These are phyloP conservation scores for Penicillium italicum DNA, from an alignment of 2,329 filamentous ascomycete genomes.

Conservation along the genomic window DNA sequence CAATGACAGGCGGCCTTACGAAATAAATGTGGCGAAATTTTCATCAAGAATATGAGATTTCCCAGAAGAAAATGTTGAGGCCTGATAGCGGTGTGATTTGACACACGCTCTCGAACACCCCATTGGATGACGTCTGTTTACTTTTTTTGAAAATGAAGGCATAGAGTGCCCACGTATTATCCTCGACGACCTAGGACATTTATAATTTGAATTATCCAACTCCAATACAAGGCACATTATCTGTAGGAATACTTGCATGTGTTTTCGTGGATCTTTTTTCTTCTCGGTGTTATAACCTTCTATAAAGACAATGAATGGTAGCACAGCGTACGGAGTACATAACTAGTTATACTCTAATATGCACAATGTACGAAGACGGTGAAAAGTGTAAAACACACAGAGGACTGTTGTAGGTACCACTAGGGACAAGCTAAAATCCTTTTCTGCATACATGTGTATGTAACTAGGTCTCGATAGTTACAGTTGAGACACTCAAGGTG, in stretches of 20 bases:
- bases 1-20: too few species aligned
- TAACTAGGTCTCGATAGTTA: not conserved
- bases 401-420: not conserved
- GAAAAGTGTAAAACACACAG: not conserved
- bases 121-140: not conserved
- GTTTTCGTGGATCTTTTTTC: not conserved
- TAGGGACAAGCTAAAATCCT: not conserved
- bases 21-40: too few species aligned
- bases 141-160: too few species aligned
- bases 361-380: not conserved
- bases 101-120: too few species aligned
- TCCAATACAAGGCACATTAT: not conserved
- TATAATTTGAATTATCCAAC: not conserved
- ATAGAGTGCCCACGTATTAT: too few species aligned
- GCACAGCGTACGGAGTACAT: not conserved
- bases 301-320: not conserved
- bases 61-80: too few species aligned
- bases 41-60: too few species aligned
- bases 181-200: not conserved
- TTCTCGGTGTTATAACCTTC: not conserved
- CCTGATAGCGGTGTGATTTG: too few species aligned
- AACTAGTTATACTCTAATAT: not conserved
- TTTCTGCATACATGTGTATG: not conserved
- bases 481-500: not conserved
- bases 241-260: not conserved